Percentiles rank a stretch among this genome's conserved stretches.
phyloP scores from a whole-genome alignment of 1,284 basidiomycete species.

The Pascua guehoae region DNA sequence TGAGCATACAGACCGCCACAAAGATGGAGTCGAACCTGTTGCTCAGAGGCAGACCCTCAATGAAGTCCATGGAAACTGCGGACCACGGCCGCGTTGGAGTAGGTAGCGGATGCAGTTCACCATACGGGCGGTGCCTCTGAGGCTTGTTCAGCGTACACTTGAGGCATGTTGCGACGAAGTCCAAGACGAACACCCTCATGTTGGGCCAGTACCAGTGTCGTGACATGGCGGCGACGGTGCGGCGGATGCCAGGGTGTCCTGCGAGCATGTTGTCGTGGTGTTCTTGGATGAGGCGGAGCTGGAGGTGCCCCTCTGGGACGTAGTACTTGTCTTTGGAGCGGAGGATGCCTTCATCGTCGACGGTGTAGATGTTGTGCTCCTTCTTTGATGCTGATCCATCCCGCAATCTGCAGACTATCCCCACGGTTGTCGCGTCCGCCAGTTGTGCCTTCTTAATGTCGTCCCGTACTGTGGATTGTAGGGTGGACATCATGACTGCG shows the following conservation, averaged over 20 bases:
- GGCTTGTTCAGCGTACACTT: constrained; percentile 43
- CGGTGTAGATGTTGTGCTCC: no score
- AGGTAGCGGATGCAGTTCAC: constrained; percentile 45
- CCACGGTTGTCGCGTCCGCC: no score
- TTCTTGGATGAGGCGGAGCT: no score
- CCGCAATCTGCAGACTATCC: no score
- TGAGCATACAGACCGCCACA: constrained; percentile 49
- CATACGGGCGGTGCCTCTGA: constrained; percentile 42
- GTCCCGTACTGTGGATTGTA: no score
- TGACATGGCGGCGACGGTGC: constrained; percentile 38
- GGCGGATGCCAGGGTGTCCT: constrained; percentile 52
- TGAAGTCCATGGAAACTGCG: constrained; percentile 52
- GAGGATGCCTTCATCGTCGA: background rate
- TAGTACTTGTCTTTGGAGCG: background rate
- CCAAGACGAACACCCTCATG: constrained; percentile 20
- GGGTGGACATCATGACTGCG: no score
- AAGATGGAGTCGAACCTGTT: constrained; percentile 47
- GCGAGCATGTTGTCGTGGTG: constrained; percentile 8
- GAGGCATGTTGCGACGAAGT: constrained; percentile 38
- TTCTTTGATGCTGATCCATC: no score
- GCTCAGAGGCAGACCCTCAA: constrained; percentile 49
- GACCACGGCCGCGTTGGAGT: constrained; percentile 46
- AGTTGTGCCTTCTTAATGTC: no score
- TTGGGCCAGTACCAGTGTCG: constrained; percentile 34
- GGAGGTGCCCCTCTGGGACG: no score